phyloP scores from a whole-genome alignment of 139 green algal species.

The Chlorella sorokiniana region DNA sequence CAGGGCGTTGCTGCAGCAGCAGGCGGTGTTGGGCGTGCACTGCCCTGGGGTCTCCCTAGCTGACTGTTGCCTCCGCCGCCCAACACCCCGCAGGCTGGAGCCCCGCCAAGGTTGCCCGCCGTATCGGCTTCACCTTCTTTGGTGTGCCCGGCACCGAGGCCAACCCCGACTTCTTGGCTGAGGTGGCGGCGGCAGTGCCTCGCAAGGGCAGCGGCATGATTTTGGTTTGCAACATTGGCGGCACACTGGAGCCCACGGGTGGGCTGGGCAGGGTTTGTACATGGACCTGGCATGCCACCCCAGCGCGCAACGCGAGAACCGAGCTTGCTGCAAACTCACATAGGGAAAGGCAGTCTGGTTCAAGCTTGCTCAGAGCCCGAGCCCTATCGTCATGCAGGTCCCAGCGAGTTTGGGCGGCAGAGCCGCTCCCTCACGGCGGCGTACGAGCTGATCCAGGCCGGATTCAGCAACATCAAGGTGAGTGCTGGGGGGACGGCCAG shows the following conservation, averaged over 20 bases:
- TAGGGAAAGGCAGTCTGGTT: neutral
- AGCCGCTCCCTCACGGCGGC: conserved; percentile 65
- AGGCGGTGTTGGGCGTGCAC: neutral
- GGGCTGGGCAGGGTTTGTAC: neutral
- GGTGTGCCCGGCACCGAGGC: conserved; percentile 68
- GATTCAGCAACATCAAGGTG: conserved; percentile 50
- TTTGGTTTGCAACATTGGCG: conserved; percentile 72
- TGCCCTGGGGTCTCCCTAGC: too few species aligned
- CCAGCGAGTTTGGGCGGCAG: conserved; percentile 49
- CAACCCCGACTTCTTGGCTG: conserved; percentile 64
- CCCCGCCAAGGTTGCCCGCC: conserved; percentile 50
- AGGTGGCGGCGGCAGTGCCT: conserved; percentile 3
- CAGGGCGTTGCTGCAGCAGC: neutral
- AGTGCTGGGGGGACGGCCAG: too few species aligned
- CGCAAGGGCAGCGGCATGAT: conserved; percentile 36
- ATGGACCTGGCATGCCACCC: neutral
- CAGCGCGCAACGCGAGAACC: too few species aligned
- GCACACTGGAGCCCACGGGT: conserved; percentile 54
- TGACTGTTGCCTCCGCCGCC: too few species aligned
- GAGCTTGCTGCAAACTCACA: too few species aligned
- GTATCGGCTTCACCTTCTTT: conserved; percentile 72
- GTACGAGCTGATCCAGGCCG: conserved; percentile 58
- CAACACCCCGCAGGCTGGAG: conserved; percentile 54
- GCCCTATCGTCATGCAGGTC: conserved; percentile 12
- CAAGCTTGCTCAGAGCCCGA: neutral